Evolutionary conservation across 106 monocot species (phyloP), one percentile per base, ranked within the genome.

Genomic region (Acanthochlamys bracteata): DNA sequence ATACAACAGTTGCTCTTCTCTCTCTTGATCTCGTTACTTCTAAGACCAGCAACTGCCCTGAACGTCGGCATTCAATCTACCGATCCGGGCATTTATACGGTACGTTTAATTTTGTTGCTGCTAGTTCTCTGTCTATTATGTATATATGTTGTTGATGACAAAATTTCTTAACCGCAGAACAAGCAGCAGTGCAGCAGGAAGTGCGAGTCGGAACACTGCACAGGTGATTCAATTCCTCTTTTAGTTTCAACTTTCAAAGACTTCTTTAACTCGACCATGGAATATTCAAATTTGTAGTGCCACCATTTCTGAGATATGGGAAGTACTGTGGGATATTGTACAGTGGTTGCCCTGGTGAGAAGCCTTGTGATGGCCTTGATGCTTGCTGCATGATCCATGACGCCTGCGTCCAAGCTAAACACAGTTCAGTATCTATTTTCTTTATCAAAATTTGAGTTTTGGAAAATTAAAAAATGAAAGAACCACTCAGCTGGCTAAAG

Each of bases 261-360:
- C 7, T 59, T 20, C 40, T 61, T 33, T 6, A 33, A 33, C 6
- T 6, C 1, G 4, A 6, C 33, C 33, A 33, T 33, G 33, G 4
- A 3, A 1, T 33, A 33, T 33, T 33, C 6, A 33, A 33, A 3
- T 33, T 33, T 33, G 26, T 71, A 93, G 93, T 76, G 43, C 80
- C 89, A 11, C 93, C 88, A 21, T 79, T 93, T 25, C 41, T 93
- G 66, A 78, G 89, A 67, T 93, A 93, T 55, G 93, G 93, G 15
- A 93, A 93, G 72, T 93, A 93, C 66, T 93, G 93, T 43, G 93
- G 93, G 25, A 68, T 93, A 10, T 27, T 89, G 59, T 93, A 93
- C 74, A 93, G 78, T 41, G 93, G 93, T 1, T 93, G 93, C 76
- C 89, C 93, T 4, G 93, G 93, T 11, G 88, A 93, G 80, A 79